phyloP scores from a whole-genome alignment of 2,329 filamentous ascomycete genomes.

The Fonsecaea pedrosoi region DNA sequence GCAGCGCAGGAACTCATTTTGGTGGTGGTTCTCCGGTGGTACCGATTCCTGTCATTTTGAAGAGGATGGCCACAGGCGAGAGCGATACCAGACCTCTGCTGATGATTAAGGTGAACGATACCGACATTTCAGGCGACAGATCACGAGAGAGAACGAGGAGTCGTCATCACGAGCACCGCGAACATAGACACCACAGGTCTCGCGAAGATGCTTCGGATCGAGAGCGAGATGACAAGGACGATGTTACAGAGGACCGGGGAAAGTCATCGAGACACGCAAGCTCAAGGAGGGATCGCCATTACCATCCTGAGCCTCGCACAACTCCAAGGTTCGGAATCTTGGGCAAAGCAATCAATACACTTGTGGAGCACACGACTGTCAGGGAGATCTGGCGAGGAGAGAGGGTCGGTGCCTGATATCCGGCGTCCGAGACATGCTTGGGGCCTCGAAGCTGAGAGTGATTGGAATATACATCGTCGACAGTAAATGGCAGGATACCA shows the following conservation, averaged over 20 bases:
- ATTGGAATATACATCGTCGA: constrained; percentile 13
- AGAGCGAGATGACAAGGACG: constrained; percentile 17
- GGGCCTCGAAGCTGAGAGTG: background rate
- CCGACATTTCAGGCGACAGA: constrained; percentile 15
- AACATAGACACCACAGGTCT: constrained; percentile 20
- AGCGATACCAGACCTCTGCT: constrained; percentile 51
- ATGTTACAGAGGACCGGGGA: constrained; percentile 16
- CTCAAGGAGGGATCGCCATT: constrained; percentile 22
- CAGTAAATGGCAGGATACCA: constrained; percentile 3
- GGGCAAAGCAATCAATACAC: constrained; percentile 23
- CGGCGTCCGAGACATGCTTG: background rate
- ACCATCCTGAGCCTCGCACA: constrained; percentile 18
- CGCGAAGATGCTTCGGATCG: constrained; percentile 6
- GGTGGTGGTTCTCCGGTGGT: constrained; percentile 30
- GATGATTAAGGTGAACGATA: constrained; percentile 42
- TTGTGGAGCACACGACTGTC: constrained; percentile 27
- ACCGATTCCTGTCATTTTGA: constrained; percentile 31
- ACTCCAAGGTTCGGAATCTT: constrained; percentile 25
- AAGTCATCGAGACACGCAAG: constrained; percentile 21
- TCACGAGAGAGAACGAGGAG: constrained; percentile 21
- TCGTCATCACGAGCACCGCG: constrained; percentile 20
- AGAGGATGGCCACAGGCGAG: constrained; percentile 48
- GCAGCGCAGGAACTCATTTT: constrained; percentile 30
- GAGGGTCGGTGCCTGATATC: constrained; percentile 28
- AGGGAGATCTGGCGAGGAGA: constrained; percentile 26